A percentile compares a stretch with the other conserved stretches of the same genome.
Conservation (phyloP, 805 yeast species). For the Hermanozyma aechmeae region DNA sequence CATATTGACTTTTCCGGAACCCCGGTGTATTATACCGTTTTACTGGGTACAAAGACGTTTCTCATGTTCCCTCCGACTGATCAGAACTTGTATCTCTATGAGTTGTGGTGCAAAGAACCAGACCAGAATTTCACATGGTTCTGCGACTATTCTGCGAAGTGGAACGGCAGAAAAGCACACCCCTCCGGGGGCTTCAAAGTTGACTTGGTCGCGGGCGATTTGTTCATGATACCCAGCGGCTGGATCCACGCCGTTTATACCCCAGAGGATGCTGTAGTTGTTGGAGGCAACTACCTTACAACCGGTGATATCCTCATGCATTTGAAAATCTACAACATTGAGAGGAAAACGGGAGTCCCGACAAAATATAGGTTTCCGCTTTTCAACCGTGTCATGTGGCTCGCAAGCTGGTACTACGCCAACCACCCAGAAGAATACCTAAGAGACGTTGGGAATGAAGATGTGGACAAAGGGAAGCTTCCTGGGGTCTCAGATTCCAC, state of each 20-base stretch:
- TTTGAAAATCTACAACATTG: conserved; percentile 51
- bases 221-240: conserved; percentile 79
- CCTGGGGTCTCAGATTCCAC: too few relatives aligned
- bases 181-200: conserved; percentile 43
- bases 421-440: not conserved
- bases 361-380: conserved; percentile 70
- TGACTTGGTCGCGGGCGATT: conserved; percentile 52
- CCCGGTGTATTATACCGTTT: conserved; percentile 77
- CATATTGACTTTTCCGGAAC: conserved; percentile 92
- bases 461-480: not conserved
- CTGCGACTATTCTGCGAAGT: conserved; percentile 36
- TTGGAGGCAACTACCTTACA: conserved; percentile 85
- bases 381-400: conserved; percentile 64
- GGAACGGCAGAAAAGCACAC: conserved; percentile 17
- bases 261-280: conserved; percentile 67
- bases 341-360: conserved; percentile 62
- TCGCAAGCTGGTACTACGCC: conserved; percentile 39
- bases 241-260: conserved; percentile 92
- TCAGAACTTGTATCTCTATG: conserved; percentile 50
- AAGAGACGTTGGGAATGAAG: not conserved
- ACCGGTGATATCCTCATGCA: conserved; percentile 55
- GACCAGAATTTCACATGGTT: conserved; percentile 59
- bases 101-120: conserved; percentile 61
- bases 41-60: conserved; percentile 68
- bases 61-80: conserved; percentile 72